Percentiles rank a stretch among this genome's conserved stretches.
Conservation (phyloP, 1,284 basidiomycete genomes). For the Coniferiporia sulphurascens region DNA sequence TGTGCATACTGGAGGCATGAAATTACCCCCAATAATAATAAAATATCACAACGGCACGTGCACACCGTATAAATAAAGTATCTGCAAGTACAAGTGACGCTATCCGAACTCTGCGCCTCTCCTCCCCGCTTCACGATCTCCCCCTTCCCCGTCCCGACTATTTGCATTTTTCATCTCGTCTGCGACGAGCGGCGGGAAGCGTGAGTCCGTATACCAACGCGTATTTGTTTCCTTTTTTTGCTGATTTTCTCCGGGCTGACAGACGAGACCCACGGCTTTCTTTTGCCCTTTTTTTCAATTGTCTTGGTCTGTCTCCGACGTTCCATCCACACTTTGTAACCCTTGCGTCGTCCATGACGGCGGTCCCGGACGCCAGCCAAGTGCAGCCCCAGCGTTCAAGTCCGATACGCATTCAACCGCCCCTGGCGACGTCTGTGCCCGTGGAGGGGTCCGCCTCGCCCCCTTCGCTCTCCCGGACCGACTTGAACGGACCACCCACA, state of each 20-base stretch:
- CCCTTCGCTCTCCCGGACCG: slow-evolving; percentile 31
- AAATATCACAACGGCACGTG: no score
- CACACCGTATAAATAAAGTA: background rate
- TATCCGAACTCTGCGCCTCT: background rate
- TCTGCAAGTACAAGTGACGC: background rate
- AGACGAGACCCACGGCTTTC: background rate
- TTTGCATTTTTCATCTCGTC: background rate
- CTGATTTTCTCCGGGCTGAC: background rate
- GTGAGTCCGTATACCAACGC: background rate
- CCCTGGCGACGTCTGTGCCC: slow-evolving; percentile 37
- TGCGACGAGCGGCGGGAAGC: background rate
- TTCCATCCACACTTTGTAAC: background rate
- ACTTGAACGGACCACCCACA: slow-evolving; percentile 3
- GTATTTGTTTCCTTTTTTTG: background rate
- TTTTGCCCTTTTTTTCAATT: background rate
- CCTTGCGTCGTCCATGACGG: slow-evolving; percentile 8
- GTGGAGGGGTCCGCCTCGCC: slow-evolving; percentile 34
- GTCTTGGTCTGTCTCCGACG: background rate
- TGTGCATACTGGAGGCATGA: background rate
- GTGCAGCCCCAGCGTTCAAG: background rate
- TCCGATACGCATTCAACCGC: slow-evolving; percentile 14
- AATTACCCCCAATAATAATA: no score
- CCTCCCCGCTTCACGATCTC: background rate
- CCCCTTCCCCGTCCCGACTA: background rate
- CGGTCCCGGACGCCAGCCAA: slow-evolving; percentile 3